A percentile compares a stretch with the other conserved stretches of the same genome.
Conservation (phyloP, 441 rosid species). For the Brassica balearica region DNA sequence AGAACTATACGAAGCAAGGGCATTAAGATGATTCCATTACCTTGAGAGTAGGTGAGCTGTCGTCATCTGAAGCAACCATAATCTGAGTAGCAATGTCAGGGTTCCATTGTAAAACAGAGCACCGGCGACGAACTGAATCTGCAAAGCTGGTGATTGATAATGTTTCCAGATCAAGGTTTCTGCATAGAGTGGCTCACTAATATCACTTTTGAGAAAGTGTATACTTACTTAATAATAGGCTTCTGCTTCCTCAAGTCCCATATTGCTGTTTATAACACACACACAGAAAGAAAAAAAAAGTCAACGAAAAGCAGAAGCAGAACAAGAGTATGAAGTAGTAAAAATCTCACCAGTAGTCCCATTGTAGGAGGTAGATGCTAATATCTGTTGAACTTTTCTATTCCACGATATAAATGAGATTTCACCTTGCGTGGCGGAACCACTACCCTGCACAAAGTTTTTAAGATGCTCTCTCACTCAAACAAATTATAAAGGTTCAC, state of each 20-base stretch:
- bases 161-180: constrained; percentile 33
- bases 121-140: constrained; percentile 87
- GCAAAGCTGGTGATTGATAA: constrained; percentile 69
- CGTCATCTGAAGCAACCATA: constrained; percentile 97
- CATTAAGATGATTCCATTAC: constrained; percentile 47
- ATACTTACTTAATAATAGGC: constrained; percentile 84
- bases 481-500: no score
- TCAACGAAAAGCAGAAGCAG: constrained; percentile 23
- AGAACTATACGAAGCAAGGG: constrained; percentile 19
- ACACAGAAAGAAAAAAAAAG: neutral
- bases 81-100: constrained; percentile 99
- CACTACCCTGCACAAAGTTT: constrained; percentile 71
- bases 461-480: constrained; percentile 22
- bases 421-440: constrained; percentile 97
- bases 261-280: constrained; percentile 53
- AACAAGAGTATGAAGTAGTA: neutral
- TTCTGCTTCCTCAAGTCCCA: constrained; percentile 99
- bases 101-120: constrained; percentile 99
- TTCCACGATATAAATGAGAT: constrained; percentile 97
- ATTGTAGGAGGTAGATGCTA: constrained; percentile 92
- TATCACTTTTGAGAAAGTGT: constrained; percentile 11
- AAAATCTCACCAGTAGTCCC: constrained; percentile 91
- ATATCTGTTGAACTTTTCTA: constrained; percentile 88
- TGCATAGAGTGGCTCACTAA: constrained; percentile 21
- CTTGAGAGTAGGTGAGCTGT: constrained; percentile 80